phyloP scores from a whole-genome alignment of 768 basidiomycete species.

The Piloderma croceum region DNA sequence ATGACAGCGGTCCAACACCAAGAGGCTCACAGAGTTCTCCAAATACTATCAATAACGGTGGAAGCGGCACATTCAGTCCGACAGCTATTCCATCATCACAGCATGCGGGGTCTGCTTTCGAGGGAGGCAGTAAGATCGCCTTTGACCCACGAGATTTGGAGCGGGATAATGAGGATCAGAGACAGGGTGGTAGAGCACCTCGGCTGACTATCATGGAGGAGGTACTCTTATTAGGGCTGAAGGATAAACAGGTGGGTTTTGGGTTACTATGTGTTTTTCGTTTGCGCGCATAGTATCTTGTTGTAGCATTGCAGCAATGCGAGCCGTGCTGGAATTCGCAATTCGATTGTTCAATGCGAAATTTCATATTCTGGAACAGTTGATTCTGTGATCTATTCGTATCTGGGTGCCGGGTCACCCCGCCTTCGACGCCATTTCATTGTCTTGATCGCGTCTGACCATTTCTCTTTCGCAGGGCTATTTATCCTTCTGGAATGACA shows the following conservation, averaged over 20 bases:
- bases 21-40: no score
- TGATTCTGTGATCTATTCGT: no score
- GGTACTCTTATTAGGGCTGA: slow-evolving; percentile 85
- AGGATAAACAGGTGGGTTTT: slow-evolving; percentile 84
- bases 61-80: no score
- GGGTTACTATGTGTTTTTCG: slow-evolving; percentile 1
- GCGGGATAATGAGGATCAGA: slow-evolving; percentile 58
- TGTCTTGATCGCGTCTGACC: neutral
- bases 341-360: no score
- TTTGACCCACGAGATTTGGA: slow-evolving; percentile 90
- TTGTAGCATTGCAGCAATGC: no score
- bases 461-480: slow-evolving; percentile 56
- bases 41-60: no score
- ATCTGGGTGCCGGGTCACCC: no score
- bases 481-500: slow-evolving; percentile 99
- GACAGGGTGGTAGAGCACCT: slow-evolving; percentile 69
- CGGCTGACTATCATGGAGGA: slow-evolving; percentile 95
- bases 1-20: no score
- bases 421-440: no score
- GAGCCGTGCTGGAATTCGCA: neutral
- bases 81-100: slow-evolving; percentile 29
- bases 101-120: slow-evolving; percentile 79
- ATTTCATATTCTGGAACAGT: no score
- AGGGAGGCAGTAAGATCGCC: slow-evolving; percentile 83
- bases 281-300: no score